phyloP scores from a whole-genome alignment of 1,284 basidiomycete species.

The Apiotrichum laibachii region DNA sequence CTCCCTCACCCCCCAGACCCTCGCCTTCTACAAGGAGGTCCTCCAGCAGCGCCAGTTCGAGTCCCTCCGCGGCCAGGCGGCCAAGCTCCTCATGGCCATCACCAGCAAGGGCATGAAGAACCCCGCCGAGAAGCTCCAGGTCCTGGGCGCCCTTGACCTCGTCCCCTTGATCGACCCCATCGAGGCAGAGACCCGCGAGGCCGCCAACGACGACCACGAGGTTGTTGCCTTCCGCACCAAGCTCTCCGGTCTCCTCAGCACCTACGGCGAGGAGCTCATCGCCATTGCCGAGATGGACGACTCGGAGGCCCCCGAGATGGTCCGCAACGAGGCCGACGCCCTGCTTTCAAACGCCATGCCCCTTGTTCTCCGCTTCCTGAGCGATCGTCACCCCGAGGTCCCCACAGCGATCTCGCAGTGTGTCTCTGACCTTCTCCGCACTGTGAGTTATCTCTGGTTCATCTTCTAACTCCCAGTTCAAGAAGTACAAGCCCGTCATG shows the following conservation, averaged over 20 bases:
- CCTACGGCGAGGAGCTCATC: slow-evolving; percentile 76
- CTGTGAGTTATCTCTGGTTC: slow-evolving; percentile 56
- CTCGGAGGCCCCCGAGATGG: slow-evolving; percentile 58
- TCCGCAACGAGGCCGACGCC: slow-evolving; percentile 66
- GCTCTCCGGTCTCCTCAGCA: slow-evolving; percentile 79
- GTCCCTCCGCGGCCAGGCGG: slow-evolving; percentile 74
- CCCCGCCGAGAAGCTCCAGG: slow-evolving; percentile 81
- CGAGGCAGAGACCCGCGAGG: slow-evolving; percentile 67
- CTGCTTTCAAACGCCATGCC: slow-evolving; percentile 72
- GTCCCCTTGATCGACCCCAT: slow-evolving; percentile 74
- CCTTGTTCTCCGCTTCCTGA: slow-evolving; percentile 81
- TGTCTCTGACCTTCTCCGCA: slow-evolving; percentile 68
- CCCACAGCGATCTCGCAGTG: slow-evolving; percentile 79
- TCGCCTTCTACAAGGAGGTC: slow-evolving; percentile 79
- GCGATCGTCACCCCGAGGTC: slow-evolving; percentile 83
- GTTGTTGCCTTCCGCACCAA: slow-evolving; percentile 86
- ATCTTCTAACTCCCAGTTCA: slow-evolving; percentile 22
- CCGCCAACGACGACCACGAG: slow-evolving; percentile 65
- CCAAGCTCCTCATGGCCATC: slow-evolving; percentile 74
- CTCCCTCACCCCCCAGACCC: slow-evolving; percentile 85
- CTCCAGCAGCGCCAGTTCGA: slow-evolving; percentile 73
- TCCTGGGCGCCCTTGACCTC: slow-evolving; percentile 85
- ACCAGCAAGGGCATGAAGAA: slow-evolving; percentile 91
- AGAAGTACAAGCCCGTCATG: slow-evolving; percentile 23
- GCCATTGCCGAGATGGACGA: slow-evolving; percentile 61